phyloP scores from a whole-genome alignment of 139 green algal genomes.

The Gonium pectorale region DNA sequence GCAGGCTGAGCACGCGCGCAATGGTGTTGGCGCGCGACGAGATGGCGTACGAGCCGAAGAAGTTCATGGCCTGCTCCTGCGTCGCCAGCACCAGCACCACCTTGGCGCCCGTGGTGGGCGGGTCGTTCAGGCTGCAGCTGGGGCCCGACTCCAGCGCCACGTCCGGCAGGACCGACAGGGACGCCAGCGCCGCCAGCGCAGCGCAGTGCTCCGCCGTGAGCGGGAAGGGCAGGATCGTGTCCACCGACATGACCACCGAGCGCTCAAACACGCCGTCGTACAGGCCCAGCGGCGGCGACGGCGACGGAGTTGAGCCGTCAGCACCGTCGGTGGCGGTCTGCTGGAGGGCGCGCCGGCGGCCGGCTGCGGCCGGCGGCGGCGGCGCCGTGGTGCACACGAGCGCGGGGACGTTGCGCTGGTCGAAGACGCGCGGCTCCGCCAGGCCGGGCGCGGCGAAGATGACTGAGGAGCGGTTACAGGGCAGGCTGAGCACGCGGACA shows the following conservation, averaged over 20 bases:
- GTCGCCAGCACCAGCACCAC: constrained; percentile 16
- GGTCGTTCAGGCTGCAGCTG: constrained; percentile 40
- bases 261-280: too few relatives aligned
- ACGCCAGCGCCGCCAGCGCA: constrained; percentile 1
- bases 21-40: constrained; percentile 22
- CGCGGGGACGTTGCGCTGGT: constrained; percentile 43
- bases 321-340: too few relatives aligned
- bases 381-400: background rate
- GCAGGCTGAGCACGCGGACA: constrained; percentile 5
- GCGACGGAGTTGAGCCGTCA: too few relatives aligned
- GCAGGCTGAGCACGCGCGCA: background rate
- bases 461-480: constrained; percentile 34
- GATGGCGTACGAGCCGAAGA: constrained; percentile 5
- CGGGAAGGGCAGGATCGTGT: background rate
- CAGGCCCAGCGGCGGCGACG: background rate
- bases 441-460: constrained; percentile 39
- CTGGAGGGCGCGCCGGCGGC: background rate
- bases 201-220: background rate
- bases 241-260: constrained; percentile 22
- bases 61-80: background rate
- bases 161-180: background rate
- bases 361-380: too few relatives aligned
- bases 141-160: background rate
- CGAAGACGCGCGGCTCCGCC: constrained; percentile 31
- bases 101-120: constrained; percentile 43